Evolutionary conservation across 139 green algal genomes (phyloP).

Genomic region (Asterochloris sp.): DNA sequence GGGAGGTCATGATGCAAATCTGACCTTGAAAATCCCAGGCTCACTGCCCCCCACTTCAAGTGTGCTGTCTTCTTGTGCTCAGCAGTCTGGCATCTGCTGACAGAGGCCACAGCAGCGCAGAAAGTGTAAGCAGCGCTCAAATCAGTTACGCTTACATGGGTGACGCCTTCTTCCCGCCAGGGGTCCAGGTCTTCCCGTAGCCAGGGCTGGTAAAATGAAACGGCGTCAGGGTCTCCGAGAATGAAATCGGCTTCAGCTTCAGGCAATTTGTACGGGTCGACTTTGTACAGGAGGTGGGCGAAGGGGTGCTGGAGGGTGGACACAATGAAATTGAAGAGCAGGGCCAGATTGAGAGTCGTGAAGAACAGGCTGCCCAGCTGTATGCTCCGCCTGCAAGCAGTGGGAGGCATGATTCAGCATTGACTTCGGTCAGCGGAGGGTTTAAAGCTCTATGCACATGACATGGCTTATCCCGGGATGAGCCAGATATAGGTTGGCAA

Average conservation of each 20-base stretch:
- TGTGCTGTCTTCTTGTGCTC: no score
- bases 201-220: slow-evolving; percentile 24
- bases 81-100: not conserved
- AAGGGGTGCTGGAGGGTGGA: not conserved
- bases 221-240: slow-evolving; percentile 1
- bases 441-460: no score
- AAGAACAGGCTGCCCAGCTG: not conserved
- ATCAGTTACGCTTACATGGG: not conserved
- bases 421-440: no score
- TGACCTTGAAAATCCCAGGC: no score
- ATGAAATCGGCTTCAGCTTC: slow-evolving; percentile 16
- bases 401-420: no score
- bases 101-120: not conserved
- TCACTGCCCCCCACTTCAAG: no score
- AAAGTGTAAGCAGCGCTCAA: not conserved
- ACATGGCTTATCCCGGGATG: no score
- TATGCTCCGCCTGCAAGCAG: slow-evolving; percentile 4
- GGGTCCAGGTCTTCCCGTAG: slow-evolving; percentile 29
- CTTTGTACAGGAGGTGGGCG: slow-evolving; percentile 2
- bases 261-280: slow-evolving; percentile 9
- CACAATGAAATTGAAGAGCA: slow-evolving; percentile 14
- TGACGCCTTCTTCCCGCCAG: slow-evolving; percentile 28
- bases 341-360: not conserved
- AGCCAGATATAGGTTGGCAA: no score
- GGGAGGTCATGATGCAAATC: no score